Conservation (phyloP, 2,329 filamentous ascomycete genomes). For the Penicillium sp. region DNA sequence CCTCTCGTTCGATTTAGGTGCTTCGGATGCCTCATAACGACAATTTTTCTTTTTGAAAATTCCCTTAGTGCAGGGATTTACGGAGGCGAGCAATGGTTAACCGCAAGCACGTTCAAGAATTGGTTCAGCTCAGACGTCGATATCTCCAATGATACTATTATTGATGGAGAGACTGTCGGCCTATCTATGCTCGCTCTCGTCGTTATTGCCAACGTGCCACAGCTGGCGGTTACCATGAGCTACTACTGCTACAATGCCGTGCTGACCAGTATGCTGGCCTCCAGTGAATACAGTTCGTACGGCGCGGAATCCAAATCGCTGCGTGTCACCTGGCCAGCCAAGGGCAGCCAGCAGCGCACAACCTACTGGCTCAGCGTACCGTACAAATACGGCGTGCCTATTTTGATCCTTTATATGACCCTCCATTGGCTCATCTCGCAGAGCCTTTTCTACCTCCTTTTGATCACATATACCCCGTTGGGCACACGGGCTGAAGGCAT, state of each 20-base stretch:
- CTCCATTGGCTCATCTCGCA: conserved; percentile 55
- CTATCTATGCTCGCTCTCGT: background rate
- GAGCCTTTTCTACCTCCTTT: conserved; percentile 46
- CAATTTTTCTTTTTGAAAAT: background rate
- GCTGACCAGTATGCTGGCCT: conserved; percentile 51
- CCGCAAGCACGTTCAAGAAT: background rate
- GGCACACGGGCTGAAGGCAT: background rate
- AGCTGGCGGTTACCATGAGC: conserved; percentile 36
- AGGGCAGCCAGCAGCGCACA: conserved; percentile 43
- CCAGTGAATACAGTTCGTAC: conserved; percentile 54
- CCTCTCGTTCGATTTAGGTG: background rate
- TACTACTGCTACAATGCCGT: conserved; percentile 42
- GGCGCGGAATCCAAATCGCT: conserved; percentile 42
- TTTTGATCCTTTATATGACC: conserved; percentile 35
- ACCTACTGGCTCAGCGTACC: conserved; percentile 53
- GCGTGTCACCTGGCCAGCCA: conserved; percentile 46
- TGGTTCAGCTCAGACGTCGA: conserved; percentile 1
- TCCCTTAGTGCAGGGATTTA: background rate
- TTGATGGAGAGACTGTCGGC: background rate
- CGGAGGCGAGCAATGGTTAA: background rate
- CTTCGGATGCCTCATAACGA: background rate
- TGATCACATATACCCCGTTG: conserved; percentile 25
- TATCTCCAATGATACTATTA: background rate
- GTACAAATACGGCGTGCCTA: conserved; percentile 32
- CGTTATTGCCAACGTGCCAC: conserved; percentile 1